These are phyloP conservation scores for Macaranga tanarius DNA, from an alignment of 441 rosid genomes.

Conservation along the genomic window DNA sequence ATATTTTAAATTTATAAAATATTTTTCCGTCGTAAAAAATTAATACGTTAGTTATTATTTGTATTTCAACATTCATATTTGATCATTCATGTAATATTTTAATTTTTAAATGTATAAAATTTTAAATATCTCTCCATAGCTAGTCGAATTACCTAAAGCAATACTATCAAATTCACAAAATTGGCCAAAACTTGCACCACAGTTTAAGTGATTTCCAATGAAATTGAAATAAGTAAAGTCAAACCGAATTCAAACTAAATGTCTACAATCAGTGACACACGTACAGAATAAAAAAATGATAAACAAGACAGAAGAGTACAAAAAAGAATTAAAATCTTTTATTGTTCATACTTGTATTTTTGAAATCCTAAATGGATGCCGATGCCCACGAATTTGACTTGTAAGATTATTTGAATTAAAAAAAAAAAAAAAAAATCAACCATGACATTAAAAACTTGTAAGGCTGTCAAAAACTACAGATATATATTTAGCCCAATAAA, in stretches of 20 bases:
- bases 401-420: slow-evolving; percentile 69
- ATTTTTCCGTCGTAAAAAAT: no score
- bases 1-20: no score
- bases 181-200: slow-evolving; percentile 46
- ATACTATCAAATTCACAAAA: slow-evolving; percentile 54
- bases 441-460: slow-evolving; percentile 21
- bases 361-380: slow-evolving; percentile 53
- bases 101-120: no score
- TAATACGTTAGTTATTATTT: no score
- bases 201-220: slow-evolving; percentile 64
- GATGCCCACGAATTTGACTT: slow-evolving; percentile 74
- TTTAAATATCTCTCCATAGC: no score
- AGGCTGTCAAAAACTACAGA: slow-evolving; percentile 2
- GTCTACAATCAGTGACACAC: not conserved
- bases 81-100: no score
- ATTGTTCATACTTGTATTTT: slow-evolving; percentile 69
- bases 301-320: not conserved
- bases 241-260: slow-evolving; percentile 11
- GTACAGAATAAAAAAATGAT: not conserved
- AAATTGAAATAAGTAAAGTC: slow-evolving; percentile 50
- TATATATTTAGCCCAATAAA: not conserved
- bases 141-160: slow-evolving; percentile 67
- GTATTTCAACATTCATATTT: no score
- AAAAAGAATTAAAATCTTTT: slow-evolving; percentile 14
- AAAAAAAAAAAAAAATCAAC: slow-evolving; percentile 35